phyloP scores from a whole-genome alignment of 2,329 filamentous ascomycete genomes.

The Fusarium tanahbumbuense region DNA sequence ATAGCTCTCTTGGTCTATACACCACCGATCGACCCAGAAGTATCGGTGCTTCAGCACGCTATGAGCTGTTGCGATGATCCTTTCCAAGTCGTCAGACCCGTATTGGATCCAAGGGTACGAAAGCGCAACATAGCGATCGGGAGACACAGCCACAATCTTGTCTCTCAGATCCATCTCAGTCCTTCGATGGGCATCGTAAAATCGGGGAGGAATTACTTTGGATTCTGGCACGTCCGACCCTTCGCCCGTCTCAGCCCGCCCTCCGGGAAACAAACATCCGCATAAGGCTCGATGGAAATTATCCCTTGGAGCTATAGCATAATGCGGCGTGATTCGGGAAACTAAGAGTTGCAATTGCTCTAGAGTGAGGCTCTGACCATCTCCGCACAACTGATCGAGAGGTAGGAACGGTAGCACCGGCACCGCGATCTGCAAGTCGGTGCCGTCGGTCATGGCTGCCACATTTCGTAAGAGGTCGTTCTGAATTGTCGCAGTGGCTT shows the following conservation, averaged over 20 bases:
- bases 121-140: neutral
- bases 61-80: neutral
- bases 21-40: neutral
- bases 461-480: too few species aligned
- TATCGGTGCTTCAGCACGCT: neutral
- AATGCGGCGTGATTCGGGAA: neutral
- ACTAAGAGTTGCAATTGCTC: neutral
- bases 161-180: neutral
- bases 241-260: neutral
- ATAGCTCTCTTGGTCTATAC: neutral
- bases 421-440: neutral
- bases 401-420: neutral
- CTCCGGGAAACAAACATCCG: neutral
- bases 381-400: neutral
- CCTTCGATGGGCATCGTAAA: neutral
- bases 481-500: too few species aligned
- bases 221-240: fast-evolving
- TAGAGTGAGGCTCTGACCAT: neutral
- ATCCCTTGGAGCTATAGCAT: neutral
- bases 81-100: neutral
- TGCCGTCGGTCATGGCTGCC: too few species aligned
- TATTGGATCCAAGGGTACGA: neutral
- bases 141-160: neutral
- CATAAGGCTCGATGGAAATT: neutral
- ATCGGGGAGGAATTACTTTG: neutral